These are phyloP conservation scores for Blastomyces emzantsi DNA, from an alignment of 2,329 filamentous ascomycete species.

Conservation along the genomic window DNA sequence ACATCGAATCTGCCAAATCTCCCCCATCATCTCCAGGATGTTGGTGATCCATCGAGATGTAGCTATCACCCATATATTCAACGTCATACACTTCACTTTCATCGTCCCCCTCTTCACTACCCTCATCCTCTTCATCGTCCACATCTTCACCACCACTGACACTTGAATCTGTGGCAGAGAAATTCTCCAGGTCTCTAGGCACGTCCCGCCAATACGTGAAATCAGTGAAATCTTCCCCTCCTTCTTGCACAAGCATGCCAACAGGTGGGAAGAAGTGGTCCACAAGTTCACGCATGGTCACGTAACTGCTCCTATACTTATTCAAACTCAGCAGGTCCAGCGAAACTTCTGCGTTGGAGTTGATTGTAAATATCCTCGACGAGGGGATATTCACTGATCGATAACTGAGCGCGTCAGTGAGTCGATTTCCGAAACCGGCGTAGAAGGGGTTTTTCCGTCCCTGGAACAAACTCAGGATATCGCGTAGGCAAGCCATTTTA, in stretches of 20 bases:
- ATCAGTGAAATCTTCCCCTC: slow-evolving; percentile 91
- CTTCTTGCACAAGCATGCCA: slow-evolving; percentile 73
- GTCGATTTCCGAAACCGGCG: slow-evolving; percentile 89
- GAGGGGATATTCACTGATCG: slow-evolving; percentile 91
- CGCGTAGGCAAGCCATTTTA: slow-evolving; percentile 96
- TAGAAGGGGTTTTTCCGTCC: slow-evolving; percentile 77
- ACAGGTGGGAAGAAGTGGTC: slow-evolving; percentile 97
- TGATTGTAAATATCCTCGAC: slow-evolving; percentile 96
- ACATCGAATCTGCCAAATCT: slow-evolving; percentile 36
- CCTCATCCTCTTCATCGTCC: slow-evolving; percentile 45
- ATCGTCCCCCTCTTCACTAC: slow-evolving; percentile 42
- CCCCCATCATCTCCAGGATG: slow-evolving; percentile 22
- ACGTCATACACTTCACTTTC: slow-evolving; percentile 44
- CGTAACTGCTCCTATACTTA: slow-evolving; percentile 93
- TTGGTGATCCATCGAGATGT: slow-evolving; percentile 47
- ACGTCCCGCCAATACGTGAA: slow-evolving; percentile 93
- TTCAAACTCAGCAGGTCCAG: slow-evolving; percentile 84
- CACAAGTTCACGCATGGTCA: slow-evolving; percentile 92
- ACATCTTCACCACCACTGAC: slow-evolving; percentile 46
- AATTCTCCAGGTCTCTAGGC: slow-evolving; percentile 77
- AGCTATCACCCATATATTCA: slow-evolving; percentile 45
- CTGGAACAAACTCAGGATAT: slow-evolving; percentile 83
- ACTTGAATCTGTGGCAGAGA: slow-evolving; percentile 69
- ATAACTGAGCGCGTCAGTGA: slow-evolving; percentile 94
- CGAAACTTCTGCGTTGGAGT: slow-evolving; percentile 91